A percentile compares a stretch with the other conserved stretches of the same genome.
phyloP scores from a whole-genome alignment of 2,329 filamentous ascomycete genomes.

The Hirsutella rhossiliensis region DNA sequence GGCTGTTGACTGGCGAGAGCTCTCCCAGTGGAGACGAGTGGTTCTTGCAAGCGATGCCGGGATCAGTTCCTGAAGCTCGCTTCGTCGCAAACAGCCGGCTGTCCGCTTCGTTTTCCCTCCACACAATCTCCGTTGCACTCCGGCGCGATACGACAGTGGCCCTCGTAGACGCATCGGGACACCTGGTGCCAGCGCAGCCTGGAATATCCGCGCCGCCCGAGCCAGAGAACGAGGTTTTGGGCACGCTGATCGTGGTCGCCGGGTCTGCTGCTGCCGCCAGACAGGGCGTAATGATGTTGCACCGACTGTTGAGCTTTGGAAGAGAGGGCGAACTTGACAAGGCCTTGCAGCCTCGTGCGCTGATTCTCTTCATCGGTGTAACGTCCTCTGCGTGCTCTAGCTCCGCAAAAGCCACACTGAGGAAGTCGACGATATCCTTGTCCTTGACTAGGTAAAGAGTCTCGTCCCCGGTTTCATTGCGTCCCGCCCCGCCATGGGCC shows the following conservation, averaged over 20 bases:
- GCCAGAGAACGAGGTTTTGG: constrained; percentile 17
- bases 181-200: constrained; percentile 9
- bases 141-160: constrained; percentile 17
- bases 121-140: constrained; percentile 18
- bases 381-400: not conserved
- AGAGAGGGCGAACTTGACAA: constrained; percentile 1
- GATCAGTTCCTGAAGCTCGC: no score
- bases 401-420: constrained; percentile 2
- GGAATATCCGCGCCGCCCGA: constrained; percentile 10
- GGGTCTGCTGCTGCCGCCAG: constrained; percentile 14
- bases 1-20: no score
- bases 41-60: no score
- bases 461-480: not conserved
- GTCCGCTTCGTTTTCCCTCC: constrained; percentile 7
- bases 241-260: constrained; percentile 21
- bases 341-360: not conserved
- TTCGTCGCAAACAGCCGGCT: no score
- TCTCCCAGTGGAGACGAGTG: no score
- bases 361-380: not conserved
- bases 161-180: constrained; percentile 8
- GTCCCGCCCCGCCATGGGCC: not conserved
- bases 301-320: constrained; percentile 9
- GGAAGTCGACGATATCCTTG: constrained; percentile 3
- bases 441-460: constrained; percentile 7
- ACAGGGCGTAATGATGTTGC: constrained; percentile 12